These are phyloP conservation scores for Xylaria sp. DNA, from an alignment of 2,329 filamentous ascomycete genomes.

Conservation along the genomic window DNA sequence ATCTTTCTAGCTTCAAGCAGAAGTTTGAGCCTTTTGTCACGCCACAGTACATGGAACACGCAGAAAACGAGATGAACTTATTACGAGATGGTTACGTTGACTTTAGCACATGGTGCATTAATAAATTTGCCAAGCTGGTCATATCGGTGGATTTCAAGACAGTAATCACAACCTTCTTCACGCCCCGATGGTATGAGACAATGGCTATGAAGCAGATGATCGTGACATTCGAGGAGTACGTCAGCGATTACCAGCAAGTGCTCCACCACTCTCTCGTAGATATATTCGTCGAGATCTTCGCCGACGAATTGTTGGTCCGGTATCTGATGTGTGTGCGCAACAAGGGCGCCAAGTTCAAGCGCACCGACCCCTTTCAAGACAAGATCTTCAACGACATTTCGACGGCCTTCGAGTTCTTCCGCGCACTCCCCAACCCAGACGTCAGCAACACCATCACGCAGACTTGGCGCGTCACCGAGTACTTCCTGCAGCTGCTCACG, in stretches of 20 bases:
- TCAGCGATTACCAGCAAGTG: conserved; percentile 84
- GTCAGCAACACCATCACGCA: conserved; percentile 81
- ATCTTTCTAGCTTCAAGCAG: conserved; percentile 85
- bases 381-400: conserved; percentile 95
- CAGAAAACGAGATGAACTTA: conserved; percentile 76
- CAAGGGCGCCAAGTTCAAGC: conserved; percentile 87
- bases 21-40: conserved; percentile 86
- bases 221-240: conserved; percentile 94
- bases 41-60: conserved; percentile 80
- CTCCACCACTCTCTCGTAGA: conserved; percentile 89
- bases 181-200: conserved; percentile 84
- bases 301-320: conserved; percentile 87
- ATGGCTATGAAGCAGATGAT: conserved; percentile 94
- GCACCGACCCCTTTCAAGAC: conserved; percentile 86
- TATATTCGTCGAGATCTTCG: conserved; percentile 92
- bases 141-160: conserved; percentile 89
- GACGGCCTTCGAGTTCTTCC: conserved; percentile 91
- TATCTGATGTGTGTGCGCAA: conserved; percentile 90
- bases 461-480: conserved; percentile 91
- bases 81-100: conserved; percentile 95
- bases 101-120: conserved; percentile 91
- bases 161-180: conserved; percentile 92
- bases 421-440: conserved; percentile 74
- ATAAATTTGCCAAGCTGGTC: conserved; percentile 85
- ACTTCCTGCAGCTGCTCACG: conserved; percentile 82